Percentiles rank a stretch among this genome's conserved stretches.
phyloP scores from a whole-genome alignment of 192 early-diverging fungal genomes.

The Linderina pennispora region DNA sequence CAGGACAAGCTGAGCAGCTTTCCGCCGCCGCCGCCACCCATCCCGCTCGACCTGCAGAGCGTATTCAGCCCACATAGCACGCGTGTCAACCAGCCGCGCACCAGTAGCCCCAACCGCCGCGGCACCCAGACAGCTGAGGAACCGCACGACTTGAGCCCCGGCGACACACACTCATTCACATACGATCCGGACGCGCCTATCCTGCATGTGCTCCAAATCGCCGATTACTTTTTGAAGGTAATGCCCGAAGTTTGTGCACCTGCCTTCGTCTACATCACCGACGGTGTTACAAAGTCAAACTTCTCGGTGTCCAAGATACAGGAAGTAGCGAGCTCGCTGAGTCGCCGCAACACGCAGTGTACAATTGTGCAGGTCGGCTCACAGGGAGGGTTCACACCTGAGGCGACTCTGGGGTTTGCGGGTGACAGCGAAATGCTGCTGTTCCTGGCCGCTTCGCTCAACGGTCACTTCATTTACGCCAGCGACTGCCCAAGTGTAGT shows the following conservation, averaged over 20 bases:
- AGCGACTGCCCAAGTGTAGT: slow-evolving; percentile 52
- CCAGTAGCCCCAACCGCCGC: slow-evolving; percentile 8
- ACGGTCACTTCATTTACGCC: slow-evolving; percentile 65
- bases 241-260: slow-evolving; percentile 48
- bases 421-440: slow-evolving; percentile 69
- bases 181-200: slow-evolving; percentile 43
- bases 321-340: slow-evolving; percentile 33
- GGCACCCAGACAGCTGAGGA: no score
- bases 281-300: slow-evolving; percentile 73
- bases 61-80: background rate
- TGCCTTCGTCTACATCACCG: slow-evolving; percentile 58
- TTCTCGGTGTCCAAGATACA: slow-evolving; percentile 55
- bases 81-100: background rate
- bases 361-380: slow-evolving; percentile 70
- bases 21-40: slow-evolving; percentile 37
- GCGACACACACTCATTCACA: slow-evolving; percentile 33
- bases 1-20: slow-evolving; percentile 39
- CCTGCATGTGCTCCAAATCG: slow-evolving; percentile 40
- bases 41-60: slow-evolving; percentile 9
- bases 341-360: slow-evolving; percentile 56
- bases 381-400: slow-evolving; percentile 55
- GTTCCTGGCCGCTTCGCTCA: slow-evolving; percentile 61
- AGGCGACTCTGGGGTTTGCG: slow-evolving; percentile 67
- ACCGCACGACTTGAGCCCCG: no score
- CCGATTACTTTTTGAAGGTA: slow-evolving; percentile 42